phyloP scores from a whole-genome alignment of 768 basidiomycete species.

The Mycena amicta region DNA sequence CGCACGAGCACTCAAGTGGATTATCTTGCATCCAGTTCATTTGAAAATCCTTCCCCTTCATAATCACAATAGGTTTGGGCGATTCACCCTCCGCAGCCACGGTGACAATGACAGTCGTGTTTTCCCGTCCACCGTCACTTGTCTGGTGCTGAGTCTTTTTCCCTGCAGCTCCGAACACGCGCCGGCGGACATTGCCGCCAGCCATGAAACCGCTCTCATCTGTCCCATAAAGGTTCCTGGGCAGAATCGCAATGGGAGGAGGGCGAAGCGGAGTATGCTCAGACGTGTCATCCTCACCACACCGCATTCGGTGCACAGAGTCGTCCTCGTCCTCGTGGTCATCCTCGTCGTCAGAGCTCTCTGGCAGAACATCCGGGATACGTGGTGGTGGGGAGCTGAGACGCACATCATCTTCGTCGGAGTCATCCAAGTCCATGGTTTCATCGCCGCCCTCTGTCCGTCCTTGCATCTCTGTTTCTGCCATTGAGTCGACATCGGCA shows the following conservation, averaged over 20 bases:
- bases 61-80: conserved; percentile 40
- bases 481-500: neutral
- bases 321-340: conserved; percentile 7
- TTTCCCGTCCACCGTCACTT: conserved; percentile 31
- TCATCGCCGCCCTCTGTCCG: neutral
- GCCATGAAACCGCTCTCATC: conserved; percentile 39
- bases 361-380: too few species aligned
- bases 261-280: neutral
- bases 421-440: too few species aligned
- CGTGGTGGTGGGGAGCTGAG: too few species aligned
- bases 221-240: conserved; percentile 33
- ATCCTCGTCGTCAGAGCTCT: neutral
- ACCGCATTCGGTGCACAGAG: neutral
- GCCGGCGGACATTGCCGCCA: conserved; percentile 24
- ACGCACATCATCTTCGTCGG: too few species aligned
- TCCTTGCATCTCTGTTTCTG: neutral
- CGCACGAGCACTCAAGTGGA: conserved; percentile 42
- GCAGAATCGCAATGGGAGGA: conserved; percentile 17
- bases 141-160: conserved; percentile 34
- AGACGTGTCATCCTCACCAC: neutral
- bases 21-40: conserved; percentile 43
- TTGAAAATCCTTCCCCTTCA: conserved; percentile 39
- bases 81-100: conserved; percentile 43
- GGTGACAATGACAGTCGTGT: conserved; percentile 37
- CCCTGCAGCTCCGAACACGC: conserved; percentile 31